A percentile compares a stretch with the other conserved stretches of the same genome.
These are phyloP conservation scores for Botrytis sinoallii DNA, from an alignment of 2,329 filamentous ascomycete species.

Conservation along the genomic window DNA sequence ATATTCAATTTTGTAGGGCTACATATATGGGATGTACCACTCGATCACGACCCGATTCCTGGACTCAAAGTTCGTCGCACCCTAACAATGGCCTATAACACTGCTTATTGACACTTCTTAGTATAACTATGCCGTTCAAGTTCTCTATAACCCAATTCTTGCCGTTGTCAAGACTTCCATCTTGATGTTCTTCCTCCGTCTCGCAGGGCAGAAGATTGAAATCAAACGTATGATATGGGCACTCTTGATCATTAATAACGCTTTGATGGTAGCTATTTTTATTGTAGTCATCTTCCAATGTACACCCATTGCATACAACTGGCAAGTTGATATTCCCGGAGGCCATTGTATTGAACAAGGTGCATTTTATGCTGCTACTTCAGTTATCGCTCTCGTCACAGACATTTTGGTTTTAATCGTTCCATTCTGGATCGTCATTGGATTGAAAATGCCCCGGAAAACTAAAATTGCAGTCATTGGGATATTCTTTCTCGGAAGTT, in stretches of 20 bases:
- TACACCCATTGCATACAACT: not conserved
- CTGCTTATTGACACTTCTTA: not conserved
- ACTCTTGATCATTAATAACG: not conserved
- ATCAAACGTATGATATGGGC: not conserved
- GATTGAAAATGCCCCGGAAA: conserved; percentile 6
- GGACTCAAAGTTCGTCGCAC: not conserved
- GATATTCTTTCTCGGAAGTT: not conserved
- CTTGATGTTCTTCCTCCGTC: not conserved
- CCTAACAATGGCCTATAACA: not conserved
- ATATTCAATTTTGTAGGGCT: not conserved
- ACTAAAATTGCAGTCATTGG: not conserved
- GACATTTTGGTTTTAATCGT: not conserved
- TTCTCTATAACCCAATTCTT: not conserved
- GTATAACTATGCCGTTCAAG: not conserved
- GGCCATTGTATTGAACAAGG: not conserved
- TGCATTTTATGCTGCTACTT: not conserved
- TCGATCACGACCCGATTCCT: not conserved
- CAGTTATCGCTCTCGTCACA: not conserved
- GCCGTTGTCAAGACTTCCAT: not conserved
- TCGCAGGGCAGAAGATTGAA: not conserved
- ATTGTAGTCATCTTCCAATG: not conserved
- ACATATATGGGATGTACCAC: conserved; percentile 3
- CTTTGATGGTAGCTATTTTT: not conserved
- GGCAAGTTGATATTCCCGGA: not conserved
- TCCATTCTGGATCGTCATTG: not conserved